Conservation (phyloP, 2,329 filamentous ascomycete genomes). For the Microcyclosporella mali region DNA sequence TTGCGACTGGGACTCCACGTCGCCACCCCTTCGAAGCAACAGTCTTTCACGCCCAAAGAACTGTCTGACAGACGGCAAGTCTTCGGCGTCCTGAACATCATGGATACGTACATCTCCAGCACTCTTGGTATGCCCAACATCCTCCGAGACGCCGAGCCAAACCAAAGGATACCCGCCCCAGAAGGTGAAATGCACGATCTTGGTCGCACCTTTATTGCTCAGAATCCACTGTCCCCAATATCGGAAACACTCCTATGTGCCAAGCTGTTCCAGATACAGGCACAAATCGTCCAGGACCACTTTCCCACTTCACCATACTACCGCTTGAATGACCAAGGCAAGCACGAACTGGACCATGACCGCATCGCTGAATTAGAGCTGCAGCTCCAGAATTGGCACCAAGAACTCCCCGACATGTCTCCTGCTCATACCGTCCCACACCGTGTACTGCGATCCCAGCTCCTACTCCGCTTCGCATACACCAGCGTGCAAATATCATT, state of each 20-base stretch:
- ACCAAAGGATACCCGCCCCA: constrained; percentile 4
- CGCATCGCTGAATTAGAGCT: constrained; percentile 1
- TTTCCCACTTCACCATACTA: background rate
- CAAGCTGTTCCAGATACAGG: constrained; percentile 4
- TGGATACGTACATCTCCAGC: constrained; percentile 19
- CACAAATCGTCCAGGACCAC: constrained; percentile 4
- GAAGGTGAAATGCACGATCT: constrained; percentile 3
- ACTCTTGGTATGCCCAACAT: constrained; percentile 18
- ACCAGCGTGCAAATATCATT: constrained; percentile 19
- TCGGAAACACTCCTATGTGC: constrained; percentile 2
- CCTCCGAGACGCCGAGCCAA: constrained; percentile 14
- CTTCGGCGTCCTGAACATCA: constrained; percentile 18
- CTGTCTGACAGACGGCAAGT: constrained; percentile 8
- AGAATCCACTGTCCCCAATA: background rate
- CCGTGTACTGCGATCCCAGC: constrained; percentile 8
- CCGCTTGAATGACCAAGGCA: background rate
- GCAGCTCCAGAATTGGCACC: constrained; percentile 5
- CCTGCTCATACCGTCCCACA: background rate
- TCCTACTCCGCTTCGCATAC: constrained; percentile 19
- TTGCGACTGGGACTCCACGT: constrained; percentile 24
- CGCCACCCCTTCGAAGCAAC: constrained; percentile 2
- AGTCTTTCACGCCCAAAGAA: constrained; percentile 9
- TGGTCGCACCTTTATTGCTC: background rate
- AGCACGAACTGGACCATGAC: background rate
- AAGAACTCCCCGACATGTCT: constrained; percentile 1